These are phyloP conservation scores for Ramularia endophylla DNA, from an alignment of 2,329 filamentous ascomycete genomes.

Conservation along the genomic window DNA sequence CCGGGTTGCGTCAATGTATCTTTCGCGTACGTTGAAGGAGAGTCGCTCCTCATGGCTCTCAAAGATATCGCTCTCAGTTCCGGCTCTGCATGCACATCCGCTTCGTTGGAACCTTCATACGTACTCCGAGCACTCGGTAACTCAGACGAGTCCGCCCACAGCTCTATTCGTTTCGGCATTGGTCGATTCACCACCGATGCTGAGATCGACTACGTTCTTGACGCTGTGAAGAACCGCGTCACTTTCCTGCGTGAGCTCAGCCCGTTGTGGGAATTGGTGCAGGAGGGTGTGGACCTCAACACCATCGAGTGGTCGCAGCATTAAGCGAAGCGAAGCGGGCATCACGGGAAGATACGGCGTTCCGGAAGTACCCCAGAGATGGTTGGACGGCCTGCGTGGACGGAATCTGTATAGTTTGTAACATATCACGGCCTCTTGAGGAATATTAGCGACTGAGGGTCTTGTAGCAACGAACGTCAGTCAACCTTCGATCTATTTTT, in stretches of 20 bases:
- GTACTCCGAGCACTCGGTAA: conserved; percentile 90
- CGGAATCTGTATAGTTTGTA: too few relatives aligned
- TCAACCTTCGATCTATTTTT: too few relatives aligned
- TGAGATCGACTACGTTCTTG: conserved; percentile 96
- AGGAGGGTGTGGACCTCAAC: conserved; percentile 91
- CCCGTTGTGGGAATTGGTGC: conserved; percentile 94
- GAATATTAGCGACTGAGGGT: too few relatives aligned
- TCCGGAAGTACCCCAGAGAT: too few relatives aligned
- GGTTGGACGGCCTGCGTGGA: too few relatives aligned
- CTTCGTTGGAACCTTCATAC: conserved; percentile 93
- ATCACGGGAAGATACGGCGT: too few relatives aligned
- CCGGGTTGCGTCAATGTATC: conserved; percentile 97
- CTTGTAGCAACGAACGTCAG: too few relatives aligned
- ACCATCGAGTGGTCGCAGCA: conserved; percentile 99
- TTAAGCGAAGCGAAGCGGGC: too few relatives aligned
- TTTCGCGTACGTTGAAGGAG: conserved; percentile 96
- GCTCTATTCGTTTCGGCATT: conserved; percentile 95
- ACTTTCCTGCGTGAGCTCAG: conserved; percentile 91
- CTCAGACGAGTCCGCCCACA: conserved; percentile 96
- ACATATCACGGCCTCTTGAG: too few relatives aligned
- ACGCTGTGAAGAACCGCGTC: conserved; percentile 86
- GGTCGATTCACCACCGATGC: conserved; percentile 91
- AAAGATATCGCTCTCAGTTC: conserved; percentile 98
- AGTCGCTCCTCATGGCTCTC: conserved; percentile 94
- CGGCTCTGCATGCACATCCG: conserved; percentile 93